Percentiles rank a stretch among this genome's conserved stretches.
These are phyloP conservation scores for Uronychia setigera DNA, from an alignment of 73 alveolate genomes.

Conservation along the genomic window DNA sequence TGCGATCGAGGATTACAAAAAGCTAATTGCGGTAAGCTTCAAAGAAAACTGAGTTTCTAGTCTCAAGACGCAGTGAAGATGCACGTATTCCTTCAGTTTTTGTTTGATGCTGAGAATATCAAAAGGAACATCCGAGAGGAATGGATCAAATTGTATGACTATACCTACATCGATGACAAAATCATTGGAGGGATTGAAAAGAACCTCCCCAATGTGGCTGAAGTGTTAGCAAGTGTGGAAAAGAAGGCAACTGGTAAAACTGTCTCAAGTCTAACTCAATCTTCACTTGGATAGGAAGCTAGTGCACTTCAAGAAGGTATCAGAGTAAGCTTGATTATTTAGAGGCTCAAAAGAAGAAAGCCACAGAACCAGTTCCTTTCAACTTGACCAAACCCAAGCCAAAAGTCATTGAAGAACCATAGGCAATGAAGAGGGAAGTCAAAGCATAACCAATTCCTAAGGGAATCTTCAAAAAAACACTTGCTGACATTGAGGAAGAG, in stretches of 20 bases:
- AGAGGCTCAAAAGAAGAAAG: slow-evolving; percentile 77
- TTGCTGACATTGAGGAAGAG: slow-evolving; percentile 79
- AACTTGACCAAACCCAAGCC: slow-evolving; percentile 94
- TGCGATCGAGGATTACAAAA: slow-evolving; percentile 89
- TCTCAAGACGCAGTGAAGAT: slow-evolving; percentile 96
- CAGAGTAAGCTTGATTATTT: slow-evolving; percentile 40
- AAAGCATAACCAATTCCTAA: slow-evolving; percentile 89
- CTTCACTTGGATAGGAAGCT: slow-evolving; percentile 47
- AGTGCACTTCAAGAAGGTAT: slow-evolving; percentile 15
- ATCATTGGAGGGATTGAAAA: slow-evolving; percentile 89
- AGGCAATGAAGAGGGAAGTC: slow-evolving; percentile 73
- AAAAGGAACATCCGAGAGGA: slow-evolving; percentile 82
- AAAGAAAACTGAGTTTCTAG: slow-evolving; percentile 37
- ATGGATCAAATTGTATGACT: slow-evolving; percentile 95
- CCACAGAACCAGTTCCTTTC: slow-evolving; percentile 90
- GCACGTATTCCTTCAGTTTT: slow-evolving; percentile 91
- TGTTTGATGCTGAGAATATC: slow-evolving; percentile 84
- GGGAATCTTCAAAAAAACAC: slow-evolving; percentile 76
- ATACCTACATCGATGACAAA: slow-evolving; percentile 83
- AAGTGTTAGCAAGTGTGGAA: slow-evolving; percentile 47
- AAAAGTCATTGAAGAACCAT: slow-evolving; percentile 90
- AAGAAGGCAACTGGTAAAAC: slow-evolving; percentile 65
- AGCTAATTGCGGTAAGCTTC: slow-evolving; percentile 54
- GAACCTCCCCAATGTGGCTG: slow-evolving; percentile 67
- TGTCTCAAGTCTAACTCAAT: slow-evolving; percentile 40